Evolutionary conservation across 345 rosid genomes (phyloP), one percentile per base, ranked within the genome.

Genomic region (Gossypium raimondii): DNA sequence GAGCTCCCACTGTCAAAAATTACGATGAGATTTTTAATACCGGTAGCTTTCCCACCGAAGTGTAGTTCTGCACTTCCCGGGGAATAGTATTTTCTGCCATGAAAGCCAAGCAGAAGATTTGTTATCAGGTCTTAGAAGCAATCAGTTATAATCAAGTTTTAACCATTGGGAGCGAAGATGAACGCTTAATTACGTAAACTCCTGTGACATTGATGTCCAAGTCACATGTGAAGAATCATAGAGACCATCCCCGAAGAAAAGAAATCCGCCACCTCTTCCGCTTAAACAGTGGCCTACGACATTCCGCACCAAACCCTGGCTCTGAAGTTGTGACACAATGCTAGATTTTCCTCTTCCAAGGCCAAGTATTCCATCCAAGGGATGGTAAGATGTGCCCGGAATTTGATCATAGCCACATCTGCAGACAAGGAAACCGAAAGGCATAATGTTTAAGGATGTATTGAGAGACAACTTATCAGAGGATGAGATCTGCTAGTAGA

Each of bases 331-430:
- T 11, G 97, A 88, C 4, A 89, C 44, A 50, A 93, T 82, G 91
- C 97, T 88, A 62, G 94, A 75, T 82, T 84, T 86, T 20, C 98
- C 99, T 76, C 81, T 93, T 20, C 99, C 97, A 22, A 95, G 98
- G n/a, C 99, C 99, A 41, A 95, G 87, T 24, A 93, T 88, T 81
- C 98, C 99, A 57, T 95, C 99, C n/a, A 93, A 58, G 59, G 97
- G 95, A 83, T 90, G 93, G 76, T 52, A n/a, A 5, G 90, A 87
- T 20, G 81, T 73, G 25, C 94, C 92, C 3, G 92, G 88, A 69
- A 80, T 51, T 75, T 93, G 97, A 84, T 93, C 93, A 47, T 93
- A 95, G 71, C 98, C 99, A 6, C 99, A 95, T 75, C 97, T 95
- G 87, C 72, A 74, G 9, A 61, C 55, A 72, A 38, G 52, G 71